A percentile compares a stretch with the other conserved stretches of the same genome.
These are phyloP conservation scores for Penicillium sp. DNA, from an alignment of 2,329 filamentous ascomycete species.

Conservation along the genomic window DNA sequence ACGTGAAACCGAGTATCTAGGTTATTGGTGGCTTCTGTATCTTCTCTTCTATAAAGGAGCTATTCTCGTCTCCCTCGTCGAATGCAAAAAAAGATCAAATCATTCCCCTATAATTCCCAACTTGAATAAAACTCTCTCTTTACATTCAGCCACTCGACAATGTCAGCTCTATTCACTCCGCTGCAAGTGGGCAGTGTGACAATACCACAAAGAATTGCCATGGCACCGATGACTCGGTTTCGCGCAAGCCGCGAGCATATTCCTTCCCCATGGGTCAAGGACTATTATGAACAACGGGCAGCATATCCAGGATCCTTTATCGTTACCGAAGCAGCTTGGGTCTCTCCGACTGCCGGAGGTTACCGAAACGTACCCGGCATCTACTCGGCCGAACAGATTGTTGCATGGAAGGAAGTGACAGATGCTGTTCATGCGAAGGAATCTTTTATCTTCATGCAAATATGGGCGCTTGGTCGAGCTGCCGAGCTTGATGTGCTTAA, in stretches of 20 bases:
- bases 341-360: slow-evolving; percentile 40
- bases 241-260: slow-evolving; percentile 46
- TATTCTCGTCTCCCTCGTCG: too few relatives aligned
- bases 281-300: slow-evolving; percentile 52
- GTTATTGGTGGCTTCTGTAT: too few relatives aligned
- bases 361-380: slow-evolving; percentile 54
- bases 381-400: slow-evolving; percentile 50
- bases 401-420: slow-evolving; percentile 55
- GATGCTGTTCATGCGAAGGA: slow-evolving; percentile 58
- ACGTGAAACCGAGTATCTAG: too few relatives aligned
- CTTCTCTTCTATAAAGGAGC: too few relatives aligned
- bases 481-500: slow-evolving; percentile 36
- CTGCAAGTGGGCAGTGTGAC: slow-evolving; percentile 33
- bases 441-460: slow-evolving; percentile 56
- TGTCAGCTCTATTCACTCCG: slow-evolving; percentile 23
- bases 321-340: slow-evolving; percentile 54
- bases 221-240: slow-evolving; percentile 54
- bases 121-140: too few relatives aligned
- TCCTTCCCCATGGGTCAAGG: slow-evolving; percentile 33
- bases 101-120: too few relatives aligned
- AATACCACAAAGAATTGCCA: slow-evolving; percentile 43
- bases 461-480: slow-evolving; percentile 57
- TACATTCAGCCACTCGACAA: too few relatives aligned
- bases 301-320: slow-evolving; percentile 50
- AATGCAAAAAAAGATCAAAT: too few relatives aligned